Conservation (phyloP, 2,329 filamentous ascomycete species). For the Macrophomina phaseolina region DNA sequence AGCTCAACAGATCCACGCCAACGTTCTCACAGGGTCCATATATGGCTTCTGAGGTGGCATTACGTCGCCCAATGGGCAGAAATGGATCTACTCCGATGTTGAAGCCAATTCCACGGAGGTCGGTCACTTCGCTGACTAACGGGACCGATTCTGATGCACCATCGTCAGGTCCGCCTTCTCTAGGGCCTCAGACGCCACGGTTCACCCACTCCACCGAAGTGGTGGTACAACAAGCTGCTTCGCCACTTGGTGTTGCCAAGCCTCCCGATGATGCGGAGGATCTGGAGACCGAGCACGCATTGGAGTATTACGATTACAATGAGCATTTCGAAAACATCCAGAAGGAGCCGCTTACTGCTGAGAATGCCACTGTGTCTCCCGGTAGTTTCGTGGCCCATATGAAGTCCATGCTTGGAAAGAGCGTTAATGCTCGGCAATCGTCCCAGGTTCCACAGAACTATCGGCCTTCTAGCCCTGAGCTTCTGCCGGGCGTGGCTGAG, state of each 20-base stretch:
- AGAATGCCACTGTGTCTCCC: conserved; percentile 31
- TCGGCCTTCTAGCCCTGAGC: conserved; percentile 20
- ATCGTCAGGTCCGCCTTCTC: conserved; percentile 51
- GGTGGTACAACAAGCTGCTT: conserved; percentile 27
- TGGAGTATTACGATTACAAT: conserved; percentile 45
- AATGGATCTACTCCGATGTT: conserved; percentile 32
- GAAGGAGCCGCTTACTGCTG: conserved; percentile 16
- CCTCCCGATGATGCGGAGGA: not conserved
- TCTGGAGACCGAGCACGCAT: conserved; percentile 17
- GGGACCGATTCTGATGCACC: conserved; percentile 48
- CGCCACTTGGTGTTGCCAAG: not conserved
- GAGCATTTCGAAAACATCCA: conserved; percentile 44
- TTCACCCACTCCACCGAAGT: conserved; percentile 45
- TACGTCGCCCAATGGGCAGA: conserved; percentile 34
- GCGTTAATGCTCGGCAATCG: not conserved
- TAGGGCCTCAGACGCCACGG: conserved; percentile 51
- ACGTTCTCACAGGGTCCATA: not conserved
- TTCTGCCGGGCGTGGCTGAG: conserved; percentile 35
- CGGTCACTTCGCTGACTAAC: conserved; percentile 24
- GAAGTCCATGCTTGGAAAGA: conserved; percentile 50
- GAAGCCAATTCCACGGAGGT: conserved; percentile 31
- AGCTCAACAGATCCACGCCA: conserved; percentile 17
- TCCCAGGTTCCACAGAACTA: not conserved
- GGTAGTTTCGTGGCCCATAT: conserved; percentile 50
- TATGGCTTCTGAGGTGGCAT: conserved; percentile 3